A percentile compares a stretch with the other conserved stretches of the same genome.
These are phyloP conservation scores for Kalmusia sp. DNA, from an alignment of 2,329 filamentous ascomycete genomes.

Conservation along the genomic window DNA sequence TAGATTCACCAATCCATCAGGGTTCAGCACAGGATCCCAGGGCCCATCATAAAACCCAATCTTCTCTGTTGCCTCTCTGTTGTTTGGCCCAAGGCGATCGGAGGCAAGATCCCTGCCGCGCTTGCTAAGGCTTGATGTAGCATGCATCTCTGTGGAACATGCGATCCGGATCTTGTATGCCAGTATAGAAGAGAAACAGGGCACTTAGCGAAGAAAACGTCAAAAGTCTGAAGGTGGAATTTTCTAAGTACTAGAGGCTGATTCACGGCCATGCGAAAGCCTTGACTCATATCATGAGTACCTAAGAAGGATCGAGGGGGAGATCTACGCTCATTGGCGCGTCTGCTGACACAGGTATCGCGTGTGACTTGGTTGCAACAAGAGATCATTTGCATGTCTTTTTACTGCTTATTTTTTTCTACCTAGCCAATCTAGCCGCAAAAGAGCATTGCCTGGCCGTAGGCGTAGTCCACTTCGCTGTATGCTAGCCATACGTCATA, in stretches of 20 bases:
- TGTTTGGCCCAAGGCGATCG: slow-evolving; percentile 11
- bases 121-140: not conserved
- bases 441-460: too few species aligned
- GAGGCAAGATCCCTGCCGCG: not conserved
- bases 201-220: too few species aligned
- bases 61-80: slow-evolving; percentile 16
- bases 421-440: too few species aligned
- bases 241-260: too few species aligned
- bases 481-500: slow-evolving; percentile 7
- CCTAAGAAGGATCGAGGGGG: not conserved
- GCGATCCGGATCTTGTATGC: too few species aligned
- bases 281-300: not conserved
- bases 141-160: not conserved
- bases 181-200: too few species aligned
- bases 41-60: slow-evolving; percentile 16
- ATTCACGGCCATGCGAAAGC: too few species aligned
- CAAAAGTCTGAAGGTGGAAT: too few species aligned
- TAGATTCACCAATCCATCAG: slow-evolving; percentile 35
- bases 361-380: not conserved
- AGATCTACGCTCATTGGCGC: not conserved
- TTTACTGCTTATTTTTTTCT: not conserved
- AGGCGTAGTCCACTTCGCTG: not conserved
- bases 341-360: not conserved
- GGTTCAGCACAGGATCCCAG: slow-evolving; percentile 34
- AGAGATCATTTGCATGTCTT: not conserved